These are phyloP conservation scores for Tagetes patula DNA, from an alignment of 129 eudicot genomes.

Conservation along the genomic window DNA sequence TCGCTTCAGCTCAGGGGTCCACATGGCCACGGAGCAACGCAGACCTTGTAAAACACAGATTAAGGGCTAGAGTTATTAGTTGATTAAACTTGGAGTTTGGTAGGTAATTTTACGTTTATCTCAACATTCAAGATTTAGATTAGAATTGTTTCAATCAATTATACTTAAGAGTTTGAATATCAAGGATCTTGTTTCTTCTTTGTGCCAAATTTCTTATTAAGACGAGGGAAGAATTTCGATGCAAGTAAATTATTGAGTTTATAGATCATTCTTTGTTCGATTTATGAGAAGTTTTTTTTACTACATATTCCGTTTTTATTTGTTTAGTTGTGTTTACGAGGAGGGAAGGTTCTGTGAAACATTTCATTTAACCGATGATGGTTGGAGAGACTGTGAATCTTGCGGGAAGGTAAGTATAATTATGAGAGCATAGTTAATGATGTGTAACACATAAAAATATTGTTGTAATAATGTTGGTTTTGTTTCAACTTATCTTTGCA, in stretches of 20 bases:
- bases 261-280: neutral
- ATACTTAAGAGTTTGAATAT: neutral
- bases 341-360: slow-evolving; percentile 76
- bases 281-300: neutral
- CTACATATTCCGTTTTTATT: slow-evolving; percentile 12
- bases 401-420: slow-evolving; percentile 57
- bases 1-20: neutral
- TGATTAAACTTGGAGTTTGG: neutral
- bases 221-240: neutral
- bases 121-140: neutral
- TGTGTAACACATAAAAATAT: neutral
- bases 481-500: slow-evolving; percentile 33
- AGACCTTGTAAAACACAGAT: neutral
- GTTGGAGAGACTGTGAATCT: slow-evolving; percentile 86
- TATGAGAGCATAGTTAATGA: neutral
- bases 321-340: slow-evolving; percentile 57
- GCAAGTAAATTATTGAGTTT: neutral
- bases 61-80: neutral
- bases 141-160: neutral
- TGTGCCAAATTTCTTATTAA: neutral
- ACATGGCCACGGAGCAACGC: neutral
- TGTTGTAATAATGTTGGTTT: neutral
- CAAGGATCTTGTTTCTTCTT: neutral
- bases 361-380: slow-evolving; percentile 69
- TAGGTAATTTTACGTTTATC: neutral